Evolutionary conservation across 805 yeast genomes (phyloP), one percentile per base, ranked within the genome.

Genomic region (Sugiyamaella americana): DNA sequence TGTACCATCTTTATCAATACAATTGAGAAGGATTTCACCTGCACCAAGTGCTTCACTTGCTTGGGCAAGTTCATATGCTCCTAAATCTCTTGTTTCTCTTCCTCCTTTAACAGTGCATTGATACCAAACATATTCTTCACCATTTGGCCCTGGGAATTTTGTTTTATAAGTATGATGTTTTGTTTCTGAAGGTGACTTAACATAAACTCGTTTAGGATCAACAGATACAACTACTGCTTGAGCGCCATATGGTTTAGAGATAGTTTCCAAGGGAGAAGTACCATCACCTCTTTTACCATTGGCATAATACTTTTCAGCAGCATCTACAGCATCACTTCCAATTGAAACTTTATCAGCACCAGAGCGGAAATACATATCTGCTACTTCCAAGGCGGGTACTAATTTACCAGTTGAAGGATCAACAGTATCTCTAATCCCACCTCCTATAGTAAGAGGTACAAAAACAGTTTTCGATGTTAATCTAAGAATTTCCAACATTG

Each of bases 311-410:
- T 78, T 70, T 62, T 88, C 96, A 3, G 98, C 98, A 26, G 95
- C 95, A 42, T 68, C 64, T 1, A 93, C 98, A 0, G 99, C 95
- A 68, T 93, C 99, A 5, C 95, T 78, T n/a, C 99, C 99, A 60
- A 93, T 93, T 40, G 96, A 86, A 4, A 93, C 95, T 63, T 93
- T 93, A 66, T 93, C 99, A 13, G 99, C 99, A 51, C 99, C 99
- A 0, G 98, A 86, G 51, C 87, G 75, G 74, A 93, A 93, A 63
- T 93, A 93, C 54, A 88, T 69, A 34, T 86, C 78, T 0, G 99
- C 99, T 23, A 93, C 96, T 43, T 88, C 84, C 30, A 84, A 75
- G 0, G 98, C 98, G 4, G 96, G 81, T 11, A 87, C 78, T 5
- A 65, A 58, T 5, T 84, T 79, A 26, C 94, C 94, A 8, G 66